Evolutionary conservation across 2,329 filamentous ascomycete species (phyloP).

Genomic region (Pseudogymnoascus pannorum): DNA sequence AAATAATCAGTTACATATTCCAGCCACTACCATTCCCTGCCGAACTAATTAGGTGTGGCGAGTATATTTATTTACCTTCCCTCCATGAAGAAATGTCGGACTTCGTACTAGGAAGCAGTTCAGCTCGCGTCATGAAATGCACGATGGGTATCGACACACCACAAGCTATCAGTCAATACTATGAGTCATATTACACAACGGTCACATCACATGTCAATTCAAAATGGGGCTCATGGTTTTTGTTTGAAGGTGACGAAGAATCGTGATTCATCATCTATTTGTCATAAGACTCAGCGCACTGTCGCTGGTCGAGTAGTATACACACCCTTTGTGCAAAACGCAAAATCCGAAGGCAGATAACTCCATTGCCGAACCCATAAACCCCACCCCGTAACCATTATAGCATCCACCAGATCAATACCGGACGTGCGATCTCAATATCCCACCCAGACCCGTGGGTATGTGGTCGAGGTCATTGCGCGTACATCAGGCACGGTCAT

Average conservation of each 20-base stretch:
- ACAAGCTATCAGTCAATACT: no score
- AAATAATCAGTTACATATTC: no score
- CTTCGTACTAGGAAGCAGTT: no score
- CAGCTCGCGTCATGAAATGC: no score
- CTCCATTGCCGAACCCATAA: conserved; percentile 19
- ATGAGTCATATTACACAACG: no score
- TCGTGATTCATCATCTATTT: conserved; percentile 10
- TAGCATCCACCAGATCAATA: conserved; percentile 10
- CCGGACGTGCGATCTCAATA: conserved; percentile 2
- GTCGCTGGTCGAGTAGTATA: conserved; percentile 27
- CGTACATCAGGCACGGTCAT: conserved; percentile 14
- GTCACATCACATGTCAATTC: background rate
- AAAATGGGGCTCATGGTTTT: background rate
- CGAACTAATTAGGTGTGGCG: no score
- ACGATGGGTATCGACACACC: no score
- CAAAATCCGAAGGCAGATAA: conserved; percentile 14
- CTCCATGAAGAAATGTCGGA: no score
- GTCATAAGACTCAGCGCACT: conserved; percentile 26
- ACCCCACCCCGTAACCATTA: conserved; percentile 11
- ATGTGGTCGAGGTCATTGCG: conserved; percentile 12
- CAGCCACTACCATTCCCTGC: no score
- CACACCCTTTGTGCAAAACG: conserved; percentile 22
- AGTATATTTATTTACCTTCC: no score
- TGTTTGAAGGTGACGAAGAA: conserved; percentile 8
- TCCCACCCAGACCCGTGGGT: conserved; percentile 4